A percentile compares a stretch with the other conserved stretches of the same genome.
phyloP scores from a whole-genome alignment of 768 basidiomycete genomes.

The Mycena metata region DNA sequence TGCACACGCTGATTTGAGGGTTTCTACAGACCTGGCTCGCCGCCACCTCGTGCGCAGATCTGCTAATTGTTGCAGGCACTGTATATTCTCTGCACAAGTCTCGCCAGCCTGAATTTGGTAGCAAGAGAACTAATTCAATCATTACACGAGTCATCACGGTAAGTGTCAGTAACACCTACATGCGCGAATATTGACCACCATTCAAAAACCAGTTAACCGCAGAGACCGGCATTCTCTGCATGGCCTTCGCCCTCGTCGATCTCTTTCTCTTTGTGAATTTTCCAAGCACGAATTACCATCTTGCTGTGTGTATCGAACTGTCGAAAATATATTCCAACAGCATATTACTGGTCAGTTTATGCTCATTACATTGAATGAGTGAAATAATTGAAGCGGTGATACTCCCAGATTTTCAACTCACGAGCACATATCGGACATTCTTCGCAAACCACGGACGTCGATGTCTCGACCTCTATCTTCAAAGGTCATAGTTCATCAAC shows the following conservation, averaged over 20 bases:
- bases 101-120: not conserved
- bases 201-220: slow-evolving; percentile 5
- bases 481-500: not conserved
- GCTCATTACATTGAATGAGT: too few species aligned
- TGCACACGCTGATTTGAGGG: not conserved
- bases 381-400: not conserved
- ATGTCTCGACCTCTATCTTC: not conserved
- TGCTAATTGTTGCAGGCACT: slow-evolving; percentile 21
- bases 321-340: slow-evolving; percentile 33
- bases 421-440: slow-evolving; percentile 22
- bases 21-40: slow-evolving; percentile 22
- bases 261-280: slow-evolving; percentile 28
- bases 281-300: slow-evolving; percentile 26
- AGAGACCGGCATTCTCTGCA: slow-evolving; percentile 34
- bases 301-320: slow-evolving; percentile 21
- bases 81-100: slow-evolving; percentile 8
- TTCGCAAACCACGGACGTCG: not conserved
- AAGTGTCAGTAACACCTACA: not conserved
- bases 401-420: slow-evolving; percentile 16
- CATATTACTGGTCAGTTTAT: slow-evolving; percentile 15
- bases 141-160: slow-evolving; percentile 15
- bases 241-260: slow-evolving; percentile 23
- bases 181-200: not conserved
- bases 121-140: slow-evolving; percentile 1
- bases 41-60: slow-evolving; percentile 11